Evolutionary conservation across 805 yeast species (phyloP), one percentile per base, ranked within the genome.

Genomic region (Hanseniaspora singularis): DNA sequence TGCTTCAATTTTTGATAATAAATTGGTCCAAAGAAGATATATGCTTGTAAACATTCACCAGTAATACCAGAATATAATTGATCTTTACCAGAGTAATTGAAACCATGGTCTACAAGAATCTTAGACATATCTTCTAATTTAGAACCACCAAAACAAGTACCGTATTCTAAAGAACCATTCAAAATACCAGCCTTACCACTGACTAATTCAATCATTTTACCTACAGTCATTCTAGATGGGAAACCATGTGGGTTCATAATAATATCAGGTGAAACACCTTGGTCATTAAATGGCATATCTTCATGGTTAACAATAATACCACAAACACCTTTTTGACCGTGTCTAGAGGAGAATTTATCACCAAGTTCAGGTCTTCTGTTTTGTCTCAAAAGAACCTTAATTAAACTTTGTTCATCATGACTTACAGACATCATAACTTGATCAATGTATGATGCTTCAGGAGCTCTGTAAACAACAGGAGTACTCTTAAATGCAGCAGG

Each of bases 171-270:
- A 2, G 83, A 60, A 3, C 98, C 98, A 56, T 85, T 82, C 55
- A 92, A 66, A 33, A 92, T 96, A 62, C 98, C 98, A 0, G 97
- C 98, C 61, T 92, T 92, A 55, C 98, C 98, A 27, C 95, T 82
- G 20, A 92, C 82, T 52, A 89, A 71, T 64, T 92, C 98, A 54
- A 92, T 77, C 97, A 92, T 89, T 65, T 92, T 92, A 50, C 98
- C 98, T 16, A 92, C 97, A 33, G 98, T 92, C 98, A 92, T 92
- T 74, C 98, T 94, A 30, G 97, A 89, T 52, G 98, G 98, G 80
- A 89, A 92, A 69, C 96, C 98, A 64, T 89, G 98, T 1, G 98
- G 98, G 60, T 89, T 89, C 96, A 89, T 89, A 58, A 89, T 89
- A 53, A 89, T 88, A 67, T 89, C 98, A 0, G 98, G 98, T 3